phyloP scores from a whole-genome alignment of 176 grass and related monocot genomes.

The Lolium rigidum region DNA sequence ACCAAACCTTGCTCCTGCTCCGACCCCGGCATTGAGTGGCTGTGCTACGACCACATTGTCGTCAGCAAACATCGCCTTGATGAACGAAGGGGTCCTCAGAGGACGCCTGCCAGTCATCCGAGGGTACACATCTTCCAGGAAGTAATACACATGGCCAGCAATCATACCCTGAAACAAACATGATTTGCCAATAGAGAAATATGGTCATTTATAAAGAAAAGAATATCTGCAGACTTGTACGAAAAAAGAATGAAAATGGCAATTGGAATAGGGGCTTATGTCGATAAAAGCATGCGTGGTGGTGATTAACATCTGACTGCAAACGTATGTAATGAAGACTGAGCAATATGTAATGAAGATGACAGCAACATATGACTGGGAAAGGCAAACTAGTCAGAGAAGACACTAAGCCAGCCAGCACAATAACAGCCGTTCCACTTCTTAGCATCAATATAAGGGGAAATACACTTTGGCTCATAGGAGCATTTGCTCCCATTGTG shows the following conservation, averaged over 20 bases:
- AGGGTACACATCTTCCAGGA: conserved; percentile 92
- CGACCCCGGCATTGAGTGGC: conserved; percentile 49
- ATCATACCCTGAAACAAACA: conserved; percentile 83
- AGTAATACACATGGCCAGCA: conserved; percentile 96
- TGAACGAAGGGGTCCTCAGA: conserved; percentile 84
- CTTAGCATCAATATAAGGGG: background rate
- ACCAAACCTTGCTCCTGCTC: conserved; percentile 56
- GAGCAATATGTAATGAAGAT: conserved; percentile 27
- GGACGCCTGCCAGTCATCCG: conserved; percentile 81
- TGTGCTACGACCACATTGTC: conserved; percentile 69
- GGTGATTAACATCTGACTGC: no score
- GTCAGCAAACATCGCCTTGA: conserved; percentile 87
- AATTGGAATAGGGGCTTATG: background rate
- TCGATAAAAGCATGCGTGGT: background rate
- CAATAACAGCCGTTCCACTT: background rate
- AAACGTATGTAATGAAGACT: no score
- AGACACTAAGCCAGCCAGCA: background rate
- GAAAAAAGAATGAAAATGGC: background rate
- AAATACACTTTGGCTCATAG: no score
- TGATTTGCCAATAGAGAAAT: background rate
- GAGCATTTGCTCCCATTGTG: no score
- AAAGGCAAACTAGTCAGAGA: conserved; percentile 1
- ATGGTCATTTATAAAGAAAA: conserved; percentile 19
- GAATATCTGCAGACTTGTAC: background rate
- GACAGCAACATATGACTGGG: background rate